These are phyloP conservation scores for Ophiognomonia clavigignenti-juglandacearum DNA, from an alignment of 2,329 filamentous ascomycete genomes.

Conservation along the genomic window DNA sequence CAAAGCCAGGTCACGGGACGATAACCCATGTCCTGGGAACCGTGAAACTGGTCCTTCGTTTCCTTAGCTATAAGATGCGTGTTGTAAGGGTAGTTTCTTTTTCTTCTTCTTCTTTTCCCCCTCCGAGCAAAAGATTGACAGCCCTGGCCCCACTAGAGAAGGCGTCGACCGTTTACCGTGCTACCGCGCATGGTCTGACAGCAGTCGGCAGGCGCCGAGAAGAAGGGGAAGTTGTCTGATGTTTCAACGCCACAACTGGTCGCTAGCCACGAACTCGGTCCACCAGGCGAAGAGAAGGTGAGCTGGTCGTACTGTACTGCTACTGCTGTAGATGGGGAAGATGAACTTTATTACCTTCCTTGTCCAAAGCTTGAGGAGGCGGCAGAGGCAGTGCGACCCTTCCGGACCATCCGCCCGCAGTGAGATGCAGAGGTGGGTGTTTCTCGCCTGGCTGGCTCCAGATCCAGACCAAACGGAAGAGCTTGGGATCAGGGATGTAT, in stretches of 20 bases:
- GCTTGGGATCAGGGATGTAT: background rate
- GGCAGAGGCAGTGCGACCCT: too few relatives aligned
- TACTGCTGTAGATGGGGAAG: too few relatives aligned
- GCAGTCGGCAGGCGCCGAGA: slow-evolving; percentile 4
- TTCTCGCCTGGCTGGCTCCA: background rate
- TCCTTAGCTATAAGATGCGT: background rate
- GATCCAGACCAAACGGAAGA: background rate
- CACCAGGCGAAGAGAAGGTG: background rate
- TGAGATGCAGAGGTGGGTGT: background rate
- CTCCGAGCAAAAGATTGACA: background rate
- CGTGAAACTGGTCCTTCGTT: background rate
- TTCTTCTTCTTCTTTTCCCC: too few relatives aligned
- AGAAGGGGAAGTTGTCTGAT: background rate
- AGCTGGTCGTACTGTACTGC: too few relatives aligned
- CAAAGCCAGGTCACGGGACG: background rate
- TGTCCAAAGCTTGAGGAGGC: background rate
- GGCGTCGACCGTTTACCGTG: background rate
- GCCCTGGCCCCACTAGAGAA: background rate
- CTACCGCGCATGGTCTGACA: slow-evolving; percentile 1
- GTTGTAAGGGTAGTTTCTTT: too few relatives aligned
- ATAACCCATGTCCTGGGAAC: background rate
- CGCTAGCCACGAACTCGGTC: background rate
- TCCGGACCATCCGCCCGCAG: background rate
- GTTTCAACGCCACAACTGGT: background rate
- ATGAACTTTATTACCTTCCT: background rate